Evolutionary conservation across 208 protist genomes (phyloP).

Genomic region (Acanthamoeba castellanii): DNA sequence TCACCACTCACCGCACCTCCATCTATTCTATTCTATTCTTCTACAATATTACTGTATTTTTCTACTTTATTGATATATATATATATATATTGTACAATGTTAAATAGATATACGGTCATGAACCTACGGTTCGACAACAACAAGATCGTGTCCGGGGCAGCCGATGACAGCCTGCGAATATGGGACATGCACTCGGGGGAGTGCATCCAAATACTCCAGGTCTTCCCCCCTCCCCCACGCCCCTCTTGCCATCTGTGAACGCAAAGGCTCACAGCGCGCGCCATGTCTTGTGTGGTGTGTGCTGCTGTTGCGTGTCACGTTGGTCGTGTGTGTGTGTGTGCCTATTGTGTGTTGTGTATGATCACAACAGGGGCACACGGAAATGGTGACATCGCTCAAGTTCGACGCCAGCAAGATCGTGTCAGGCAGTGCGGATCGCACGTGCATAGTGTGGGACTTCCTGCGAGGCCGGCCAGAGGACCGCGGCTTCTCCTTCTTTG

Average conservation of each 20-base stretch:
- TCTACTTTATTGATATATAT: too few species aligned
- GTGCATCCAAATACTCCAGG: constrained; percentile 72
- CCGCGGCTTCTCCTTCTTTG: constrained; percentile 70
- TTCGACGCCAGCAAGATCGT: constrained; percentile 73
- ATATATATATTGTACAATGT: too few species aligned
- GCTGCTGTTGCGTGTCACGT: too few species aligned
- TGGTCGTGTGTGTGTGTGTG: not conserved
- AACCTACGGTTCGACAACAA: constrained; percentile 53
- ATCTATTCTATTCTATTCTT: too few species aligned
- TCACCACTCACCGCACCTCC: not conserved
- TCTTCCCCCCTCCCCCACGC: not conserved
- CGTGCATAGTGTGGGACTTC: constrained; percentile 70
- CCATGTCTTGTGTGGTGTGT: too few species aligned
- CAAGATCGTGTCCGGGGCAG: constrained; percentile 67
- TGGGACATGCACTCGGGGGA: constrained; percentile 70
- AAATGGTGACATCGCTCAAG: constrained; percentile 69
- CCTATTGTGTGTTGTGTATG: not conserved
- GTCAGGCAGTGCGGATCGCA: constrained; percentile 64
- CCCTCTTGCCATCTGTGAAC: not conserved
- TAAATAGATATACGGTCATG: constrained; percentile 56
- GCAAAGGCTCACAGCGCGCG: too few species aligned
- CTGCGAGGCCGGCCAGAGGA: constrained; percentile 30
- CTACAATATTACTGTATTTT: too few species aligned
- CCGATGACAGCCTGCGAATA: constrained; percentile 54
- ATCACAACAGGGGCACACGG: constrained; percentile 18